phyloP scores from a whole-genome alignment of 2,329 filamentous ascomycete genomes.

The Rugonectria rugulosa region DNA sequence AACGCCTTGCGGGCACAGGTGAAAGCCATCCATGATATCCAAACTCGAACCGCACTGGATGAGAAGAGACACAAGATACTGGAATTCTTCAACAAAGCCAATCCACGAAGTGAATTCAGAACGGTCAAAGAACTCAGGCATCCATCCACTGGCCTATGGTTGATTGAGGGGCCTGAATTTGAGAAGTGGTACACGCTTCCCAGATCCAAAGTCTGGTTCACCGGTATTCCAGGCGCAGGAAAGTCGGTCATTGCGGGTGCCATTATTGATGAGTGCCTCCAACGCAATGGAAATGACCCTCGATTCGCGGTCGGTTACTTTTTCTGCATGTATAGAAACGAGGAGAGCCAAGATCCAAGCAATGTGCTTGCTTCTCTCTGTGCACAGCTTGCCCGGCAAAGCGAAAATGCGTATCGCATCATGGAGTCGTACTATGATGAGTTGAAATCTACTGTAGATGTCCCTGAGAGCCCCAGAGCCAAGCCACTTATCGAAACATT shows the following conservation, averaged over 20 bases:
- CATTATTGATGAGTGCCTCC: slow-evolving; percentile 6
- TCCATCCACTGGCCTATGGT: slow-evolving; percentile 9
- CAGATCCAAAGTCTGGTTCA: neutral
- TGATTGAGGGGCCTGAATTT: neutral
- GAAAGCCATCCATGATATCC: neutral
- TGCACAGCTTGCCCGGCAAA: slow-evolving; percentile 8
- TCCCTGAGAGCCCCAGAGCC: neutral
- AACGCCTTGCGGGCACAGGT: neutral
- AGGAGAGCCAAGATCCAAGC: accelerated
- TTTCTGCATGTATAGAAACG: slow-evolving; percentile 7
- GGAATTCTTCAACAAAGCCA: slow-evolving; percentile 6
- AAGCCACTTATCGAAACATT: neutral
- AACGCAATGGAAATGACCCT: neutral
- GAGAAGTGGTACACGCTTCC: neutral
- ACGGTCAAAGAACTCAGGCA: slow-evolving; percentile 1
- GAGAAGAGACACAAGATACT: neutral
- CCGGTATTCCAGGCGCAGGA: slow-evolving; percentile 19
- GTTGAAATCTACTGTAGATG: neutral
- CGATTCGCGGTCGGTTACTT: slow-evolving; percentile 4
- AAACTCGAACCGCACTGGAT: neutral
- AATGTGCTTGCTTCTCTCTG: neutral
- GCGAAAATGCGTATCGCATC: neutral
- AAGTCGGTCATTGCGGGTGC: slow-evolving; percentile 13
- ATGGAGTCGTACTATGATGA: slow-evolving; percentile 6
- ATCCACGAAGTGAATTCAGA: neutral